phyloP scores from a whole-genome alignment of 495 filamentous ascomycete genomes.

The Penicillium crystallinum region DNA sequence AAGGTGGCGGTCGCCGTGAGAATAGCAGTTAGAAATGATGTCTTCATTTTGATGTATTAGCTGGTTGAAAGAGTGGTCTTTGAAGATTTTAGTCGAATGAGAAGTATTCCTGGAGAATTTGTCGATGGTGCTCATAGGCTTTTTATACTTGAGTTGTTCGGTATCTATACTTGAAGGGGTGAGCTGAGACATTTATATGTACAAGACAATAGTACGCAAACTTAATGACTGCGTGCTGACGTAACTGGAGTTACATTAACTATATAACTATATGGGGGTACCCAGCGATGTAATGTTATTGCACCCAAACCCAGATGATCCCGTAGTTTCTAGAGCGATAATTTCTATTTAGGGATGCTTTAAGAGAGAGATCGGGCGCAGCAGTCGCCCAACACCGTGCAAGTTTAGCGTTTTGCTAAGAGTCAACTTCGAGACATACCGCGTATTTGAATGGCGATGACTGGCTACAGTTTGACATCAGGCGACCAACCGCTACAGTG shows the following conservation, averaged over 20 bases:
- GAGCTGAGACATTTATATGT: not conserved
- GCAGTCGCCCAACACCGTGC: too few relatives aligned
- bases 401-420: too few relatives aligned
- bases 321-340: not conserved
- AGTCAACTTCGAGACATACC: not conserved
- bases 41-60: constrained; percentile 15
- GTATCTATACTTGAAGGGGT: not conserved
- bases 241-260: constrained; percentile 1
- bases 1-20: constrained; percentile 10
- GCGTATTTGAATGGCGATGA: not conserved
- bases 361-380: not conserved
- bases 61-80: not conserved
- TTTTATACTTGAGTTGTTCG: not conserved
- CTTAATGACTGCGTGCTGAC: not conserved
- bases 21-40: constrained; percentile 5
- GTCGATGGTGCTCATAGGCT: not conserved
- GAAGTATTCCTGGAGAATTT: not conserved
- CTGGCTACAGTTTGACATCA: not conserved
- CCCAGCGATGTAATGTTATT: too few relatives aligned
- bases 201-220: not conserved
- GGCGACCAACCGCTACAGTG: not conserved
- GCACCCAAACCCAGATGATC: not conserved
- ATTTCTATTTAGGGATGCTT: not conserved
- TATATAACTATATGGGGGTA: not conserved
- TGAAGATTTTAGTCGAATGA: not conserved